A percentile compares a stretch with the other conserved stretches of the same genome.
Conservation (phyloP, 345 rosid genomes). For the Conringia planisiliqua region DNA sequence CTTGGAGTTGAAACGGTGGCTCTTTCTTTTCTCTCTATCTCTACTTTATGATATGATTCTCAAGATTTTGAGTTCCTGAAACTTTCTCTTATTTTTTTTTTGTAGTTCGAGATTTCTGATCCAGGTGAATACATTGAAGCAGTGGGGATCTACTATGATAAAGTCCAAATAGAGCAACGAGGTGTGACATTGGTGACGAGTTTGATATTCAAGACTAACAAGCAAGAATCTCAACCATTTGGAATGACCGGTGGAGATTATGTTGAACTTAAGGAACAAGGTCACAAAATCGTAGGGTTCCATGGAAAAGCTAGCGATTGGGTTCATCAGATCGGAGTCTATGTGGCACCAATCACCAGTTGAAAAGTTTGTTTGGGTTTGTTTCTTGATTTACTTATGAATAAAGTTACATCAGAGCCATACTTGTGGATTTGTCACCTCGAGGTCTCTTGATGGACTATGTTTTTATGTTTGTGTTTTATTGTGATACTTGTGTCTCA, state of each 20-base stretch:
- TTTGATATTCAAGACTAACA: slow-evolving; percentile 9
- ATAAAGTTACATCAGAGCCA: not conserved
- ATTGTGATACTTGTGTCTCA: not conserved
- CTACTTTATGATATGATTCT: not conserved
- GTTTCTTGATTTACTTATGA: not conserved
- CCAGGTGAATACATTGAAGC: too few species aligned
- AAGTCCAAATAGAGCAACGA: too few species aligned
- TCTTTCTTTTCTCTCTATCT: not conserved
- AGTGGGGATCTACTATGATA: too few species aligned
- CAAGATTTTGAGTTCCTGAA: not conserved
- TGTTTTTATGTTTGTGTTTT: not conserved
- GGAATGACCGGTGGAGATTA: not conserved
- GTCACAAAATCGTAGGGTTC: too few species aligned
- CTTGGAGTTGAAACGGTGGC: too few species aligned
- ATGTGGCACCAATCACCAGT: slow-evolving; percentile 2
- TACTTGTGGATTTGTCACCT: not conserved
- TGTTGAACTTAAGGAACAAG: not conserved
- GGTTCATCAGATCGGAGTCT: not conserved
- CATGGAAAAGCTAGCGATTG: not conserved
- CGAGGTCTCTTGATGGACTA: not conserved
- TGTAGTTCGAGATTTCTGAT: not conserved
- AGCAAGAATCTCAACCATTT: not conserved
- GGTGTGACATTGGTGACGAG: not conserved
- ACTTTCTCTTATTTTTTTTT: not conserved
- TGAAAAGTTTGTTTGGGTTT: not conserved